Evolutionary conservation across 495 filamentous ascomycete genomes (phyloP).

Genomic region (Durotheca rogersii): DNA sequence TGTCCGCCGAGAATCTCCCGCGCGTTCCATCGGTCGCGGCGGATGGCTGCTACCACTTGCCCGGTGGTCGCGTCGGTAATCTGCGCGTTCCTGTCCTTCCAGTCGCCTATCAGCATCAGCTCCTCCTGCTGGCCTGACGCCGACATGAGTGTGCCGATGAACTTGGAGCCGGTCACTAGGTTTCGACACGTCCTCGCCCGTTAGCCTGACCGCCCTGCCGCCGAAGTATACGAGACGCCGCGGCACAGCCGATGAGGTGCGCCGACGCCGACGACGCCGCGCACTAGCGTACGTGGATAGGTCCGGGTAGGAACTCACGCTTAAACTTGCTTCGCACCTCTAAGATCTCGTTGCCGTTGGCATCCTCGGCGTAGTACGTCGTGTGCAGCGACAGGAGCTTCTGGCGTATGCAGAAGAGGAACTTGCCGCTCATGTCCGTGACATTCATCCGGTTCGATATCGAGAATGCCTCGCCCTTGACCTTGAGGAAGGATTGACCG

Average conservation of each 20-base stretch:
- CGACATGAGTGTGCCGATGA: constrained; percentile 50
- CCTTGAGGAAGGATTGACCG: constrained; percentile 51
- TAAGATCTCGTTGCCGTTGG: constrained; percentile 44
- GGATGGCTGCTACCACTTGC: constrained; percentile 53
- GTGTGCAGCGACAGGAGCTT: constrained; percentile 51
- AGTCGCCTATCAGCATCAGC: constrained; percentile 50
- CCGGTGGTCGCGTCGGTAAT: constrained; percentile 48
- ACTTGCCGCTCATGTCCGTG: constrained; percentile 45
- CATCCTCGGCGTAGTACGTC: constrained; percentile 48
- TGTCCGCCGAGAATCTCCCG: constrained; percentile 56
- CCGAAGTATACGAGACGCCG: background rate
- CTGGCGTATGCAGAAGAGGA: constrained; percentile 55
- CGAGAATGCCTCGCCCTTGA: constrained; percentile 50
- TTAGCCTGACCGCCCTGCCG: background rate
- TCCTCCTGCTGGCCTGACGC: constrained; percentile 37
- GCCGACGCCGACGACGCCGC: too few species aligned
- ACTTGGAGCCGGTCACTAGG: constrained; percentile 49
- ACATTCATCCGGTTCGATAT: constrained; percentile 48
- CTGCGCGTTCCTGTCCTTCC: constrained; percentile 49
- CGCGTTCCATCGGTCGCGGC: constrained; percentile 55
- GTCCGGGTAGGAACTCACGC: constrained; percentile 44
- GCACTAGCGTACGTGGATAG: too few species aligned
- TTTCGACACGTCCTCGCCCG: constrained; percentile 1
- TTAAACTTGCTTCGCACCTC: constrained; percentile 53
- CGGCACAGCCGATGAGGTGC: too few species aligned